A percentile compares a stretch with the other conserved stretches of the same genome.
Evolutionary conservation across 257 asterid genomes (phyloP).

Genomic region (Catharanthus roseus): DNA sequence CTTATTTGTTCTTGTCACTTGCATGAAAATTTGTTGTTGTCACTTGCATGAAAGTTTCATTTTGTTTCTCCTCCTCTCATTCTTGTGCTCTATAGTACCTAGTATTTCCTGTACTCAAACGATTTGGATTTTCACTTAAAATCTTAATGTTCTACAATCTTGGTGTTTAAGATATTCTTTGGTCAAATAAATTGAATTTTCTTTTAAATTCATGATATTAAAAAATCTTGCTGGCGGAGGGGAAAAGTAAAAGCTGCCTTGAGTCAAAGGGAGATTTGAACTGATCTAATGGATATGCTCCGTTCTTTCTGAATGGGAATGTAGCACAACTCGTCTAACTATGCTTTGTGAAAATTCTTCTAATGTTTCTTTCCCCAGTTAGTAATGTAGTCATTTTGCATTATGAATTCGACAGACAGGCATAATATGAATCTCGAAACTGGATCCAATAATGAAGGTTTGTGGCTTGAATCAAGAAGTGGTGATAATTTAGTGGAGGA

Average conservation of each 20-base stretch:
- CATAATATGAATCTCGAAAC: constrained; percentile 29
- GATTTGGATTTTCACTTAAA: neutral
- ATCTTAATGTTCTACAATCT: neutral
- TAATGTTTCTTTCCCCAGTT: neutral
- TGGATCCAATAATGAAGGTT: constrained; percentile 34
- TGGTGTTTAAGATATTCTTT: neutral
- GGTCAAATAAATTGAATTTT: too few relatives aligned
- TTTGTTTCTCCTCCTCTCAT: neutral
- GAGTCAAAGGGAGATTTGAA: neutral
- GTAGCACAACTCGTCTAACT: neutral
- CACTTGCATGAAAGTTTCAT: too few relatives aligned
- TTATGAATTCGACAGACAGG: constrained; percentile 22
- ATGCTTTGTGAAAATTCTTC: neutral
- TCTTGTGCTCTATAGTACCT: neutral
- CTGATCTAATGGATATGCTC: neutral
- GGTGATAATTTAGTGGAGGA: constrained; percentile 34
- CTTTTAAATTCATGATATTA: neutral
- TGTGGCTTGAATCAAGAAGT: constrained; percentile 28
- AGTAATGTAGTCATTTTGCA: neutral
- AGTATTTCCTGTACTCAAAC: neutral
- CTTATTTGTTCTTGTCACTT: neutral
- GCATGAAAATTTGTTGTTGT: neutral
- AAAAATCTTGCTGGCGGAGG: neutral
- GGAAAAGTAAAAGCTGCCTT: neutral
- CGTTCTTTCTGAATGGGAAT: neutral